Conservation (phyloP, 2,329 filamentous ascomycete species). For the Aspergillus felis region DNA sequence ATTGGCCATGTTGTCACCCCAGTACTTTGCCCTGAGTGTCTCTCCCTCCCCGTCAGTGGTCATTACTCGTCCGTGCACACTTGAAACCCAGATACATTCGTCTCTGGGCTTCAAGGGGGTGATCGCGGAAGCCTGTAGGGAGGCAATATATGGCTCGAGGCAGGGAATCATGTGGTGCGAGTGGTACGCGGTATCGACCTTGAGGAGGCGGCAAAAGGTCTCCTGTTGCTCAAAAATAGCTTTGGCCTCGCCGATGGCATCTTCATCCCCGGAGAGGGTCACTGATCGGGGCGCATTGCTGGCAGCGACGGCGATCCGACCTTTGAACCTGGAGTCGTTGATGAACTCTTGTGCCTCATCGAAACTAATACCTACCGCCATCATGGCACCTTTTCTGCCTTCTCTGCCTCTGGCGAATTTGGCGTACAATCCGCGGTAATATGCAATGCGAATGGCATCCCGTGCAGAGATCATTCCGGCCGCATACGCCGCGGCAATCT, state of each 20-base stretch:
- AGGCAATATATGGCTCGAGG: constrained; percentile 26
- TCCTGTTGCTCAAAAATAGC: constrained; percentile 29
- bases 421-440: constrained; percentile 42
- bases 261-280: constrained; percentile 44
- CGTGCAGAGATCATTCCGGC: constrained; percentile 41
- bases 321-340: constrained; percentile 23
- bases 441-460: constrained; percentile 46
- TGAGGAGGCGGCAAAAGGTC: constrained; percentile 39
- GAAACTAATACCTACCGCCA: constrained; percentile 42
- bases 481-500: constrained; percentile 52
- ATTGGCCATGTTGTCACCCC: constrained; percentile 33
- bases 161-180: constrained; percentile 41
- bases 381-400: constrained; percentile 43
- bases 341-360: constrained; percentile 35
- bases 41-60: constrained; percentile 23
- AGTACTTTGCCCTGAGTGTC: constrained; percentile 24
- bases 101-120: background rate
- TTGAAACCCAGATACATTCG: constrained; percentile 26
- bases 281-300: constrained; percentile 41
- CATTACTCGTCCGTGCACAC: constrained; percentile 22
- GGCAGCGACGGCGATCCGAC: constrained; percentile 30
- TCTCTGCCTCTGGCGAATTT: constrained; percentile 9
- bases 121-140: constrained; percentile 10
- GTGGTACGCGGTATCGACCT: constrained; percentile 45
- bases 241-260: constrained; percentile 30